Conservation (phyloP, 83 land plant genomes). For the Picea abies region DNA sequence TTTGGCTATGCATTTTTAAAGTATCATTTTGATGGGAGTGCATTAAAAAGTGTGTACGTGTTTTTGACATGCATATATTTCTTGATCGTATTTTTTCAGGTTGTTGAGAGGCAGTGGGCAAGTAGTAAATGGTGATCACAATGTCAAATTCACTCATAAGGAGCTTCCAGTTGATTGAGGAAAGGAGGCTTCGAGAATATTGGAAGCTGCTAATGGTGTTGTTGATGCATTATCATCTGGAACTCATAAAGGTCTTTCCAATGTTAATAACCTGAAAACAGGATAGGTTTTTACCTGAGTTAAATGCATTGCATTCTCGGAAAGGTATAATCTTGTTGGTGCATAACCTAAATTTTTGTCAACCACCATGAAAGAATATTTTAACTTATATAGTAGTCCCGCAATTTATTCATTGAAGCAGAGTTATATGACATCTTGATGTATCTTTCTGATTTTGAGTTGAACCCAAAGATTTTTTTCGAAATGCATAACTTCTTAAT, state of each 20-base stretch:
- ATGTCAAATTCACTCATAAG: neutral
- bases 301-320: no score
- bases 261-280: constrained; percentile 1
- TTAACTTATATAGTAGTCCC: no score
- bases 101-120: neutral
- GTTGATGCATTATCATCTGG: neutral
- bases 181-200: neutral
- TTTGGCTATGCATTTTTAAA: neutral
- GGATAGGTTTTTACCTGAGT: neutral
- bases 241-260: neutral
- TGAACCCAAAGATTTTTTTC: no score
- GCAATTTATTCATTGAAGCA: no score
- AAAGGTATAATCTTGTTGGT: no score
- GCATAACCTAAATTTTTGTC: no score
- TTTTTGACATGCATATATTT: neutral
- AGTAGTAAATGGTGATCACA: neutral
- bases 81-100: neutral
- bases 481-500: no score
- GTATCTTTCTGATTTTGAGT: no score
- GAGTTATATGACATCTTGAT: no score
- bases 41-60: neutral
- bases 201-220: neutral
- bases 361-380: no score
- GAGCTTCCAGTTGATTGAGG: neutral
- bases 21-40: neutral